Base-by-base conservation (phyloP, 805 yeast species). In the Barnettozyma botsteinii region DNA sequence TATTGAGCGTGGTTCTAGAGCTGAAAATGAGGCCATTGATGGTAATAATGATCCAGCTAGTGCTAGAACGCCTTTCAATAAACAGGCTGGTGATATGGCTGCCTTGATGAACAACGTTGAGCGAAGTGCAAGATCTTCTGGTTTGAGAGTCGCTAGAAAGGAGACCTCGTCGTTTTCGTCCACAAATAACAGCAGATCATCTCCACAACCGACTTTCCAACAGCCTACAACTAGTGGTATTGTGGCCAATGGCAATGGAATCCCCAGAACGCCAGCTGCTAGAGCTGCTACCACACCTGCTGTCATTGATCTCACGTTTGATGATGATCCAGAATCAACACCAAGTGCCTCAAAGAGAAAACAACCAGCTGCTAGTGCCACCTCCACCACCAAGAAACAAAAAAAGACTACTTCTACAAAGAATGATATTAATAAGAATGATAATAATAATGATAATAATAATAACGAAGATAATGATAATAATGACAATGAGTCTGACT, bases 221-320 rank as follows among this genome's bases (percentile, higher is more conserved):
- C 45, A 35, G 15, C 49, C 40, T 3, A n/a, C n/a, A n/a, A n/a
- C n/a, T n/a, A n/a, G n/a, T n/a, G n/a, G n/a, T n/a, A n/a, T n/a
- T n/a, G n/a, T n/a, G n/a, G n/a, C n/a, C n/a, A n/a, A n/a, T n/a
- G n/a, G n/a, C n/a, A n/a, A n/a, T n/a, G 26, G 25, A 17, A 12
- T 34, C n/a, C 39, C 40, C 7, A 35, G 9, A 19, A 28, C 45
- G 4, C 33, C 50, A 24, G 33, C 25, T 5, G 29, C 11, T 5
- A 38, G 14, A 8, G 12, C 37, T 6, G 13, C 29, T 7, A 25
- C 33, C 4, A 35, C 36, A 3, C 33, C 47, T 2, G 46, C 52
- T 12, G 46, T 56, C 7, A 54, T 53, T 13, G 62, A 58, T 35
- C 33, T 55, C 12, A 56, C 59, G 7, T 52, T 49, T 37, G 61